Conservation (phyloP, 345 rosid genomes). For the Abelmoschus esculentus region DNA sequence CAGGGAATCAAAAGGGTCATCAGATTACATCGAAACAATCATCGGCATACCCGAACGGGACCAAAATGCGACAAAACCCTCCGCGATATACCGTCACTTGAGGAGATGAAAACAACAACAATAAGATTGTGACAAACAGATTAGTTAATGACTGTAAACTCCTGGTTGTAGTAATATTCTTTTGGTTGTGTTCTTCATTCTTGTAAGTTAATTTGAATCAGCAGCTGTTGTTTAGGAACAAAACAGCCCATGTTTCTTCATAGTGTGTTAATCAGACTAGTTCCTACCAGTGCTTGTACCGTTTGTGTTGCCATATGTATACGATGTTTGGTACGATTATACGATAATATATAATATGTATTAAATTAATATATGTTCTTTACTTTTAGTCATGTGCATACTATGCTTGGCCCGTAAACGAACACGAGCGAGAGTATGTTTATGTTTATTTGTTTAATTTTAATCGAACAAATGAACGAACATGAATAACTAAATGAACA, state of each 20-base stretch:
- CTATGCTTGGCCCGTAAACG: too few relatives aligned
- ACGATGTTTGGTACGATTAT: too few relatives aligned
- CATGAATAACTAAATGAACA: too few relatives aligned
- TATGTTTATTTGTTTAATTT: too few relatives aligned
- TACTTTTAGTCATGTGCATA: too few relatives aligned
- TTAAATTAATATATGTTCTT: too few relatives aligned
- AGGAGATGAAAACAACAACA: background rate
- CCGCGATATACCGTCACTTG: constrained; percentile 40
- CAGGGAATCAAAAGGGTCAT: constrained; percentile 15
- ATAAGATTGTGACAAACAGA: too few relatives aligned
- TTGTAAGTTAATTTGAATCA: background rate
- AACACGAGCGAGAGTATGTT: too few relatives aligned
- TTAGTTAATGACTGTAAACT: background rate
- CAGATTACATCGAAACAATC: constrained; percentile 3
- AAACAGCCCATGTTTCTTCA: background rate
- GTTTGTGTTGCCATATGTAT: too few relatives aligned
- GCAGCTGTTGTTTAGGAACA: background rate
- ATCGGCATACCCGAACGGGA: constrained; percentile 15
- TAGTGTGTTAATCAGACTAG: background rate
- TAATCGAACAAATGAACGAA: too few relatives aligned
- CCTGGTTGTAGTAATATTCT: background rate
- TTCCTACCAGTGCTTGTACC: background rate
- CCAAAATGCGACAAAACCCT: constrained; percentile 19
- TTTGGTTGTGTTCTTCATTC: background rate
- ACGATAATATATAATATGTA: too few relatives aligned